phyloP scores from a whole-genome alignment of 2,329 filamentous ascomycete genomes.

The Parafenestella ontariensis region DNA sequence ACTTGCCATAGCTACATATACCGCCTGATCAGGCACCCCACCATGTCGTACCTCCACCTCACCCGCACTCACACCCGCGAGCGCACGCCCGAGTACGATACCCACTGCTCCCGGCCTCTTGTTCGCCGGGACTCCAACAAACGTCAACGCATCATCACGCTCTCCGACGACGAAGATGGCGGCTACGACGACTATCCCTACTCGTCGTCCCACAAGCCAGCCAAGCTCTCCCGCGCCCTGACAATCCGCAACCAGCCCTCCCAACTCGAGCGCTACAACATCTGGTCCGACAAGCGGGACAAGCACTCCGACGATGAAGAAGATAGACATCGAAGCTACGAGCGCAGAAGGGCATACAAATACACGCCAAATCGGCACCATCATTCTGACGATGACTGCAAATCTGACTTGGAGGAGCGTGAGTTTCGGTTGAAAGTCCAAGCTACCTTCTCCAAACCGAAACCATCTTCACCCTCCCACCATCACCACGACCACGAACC shows the following conservation, averaged over 20 bases:
- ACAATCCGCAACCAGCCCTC: conserved; percentile 35
- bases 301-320: conserved; percentile 9
- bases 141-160: conserved; percentile 27
- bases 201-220: conserved; percentile 19
- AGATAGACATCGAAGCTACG: conserved; percentile 6
- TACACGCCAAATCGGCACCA: conserved; percentile 9
- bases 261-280: conserved; percentile 43
- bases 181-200: conserved; percentile 42
- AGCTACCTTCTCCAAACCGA: conserved; percentile 27
- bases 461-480: conserved; percentile 13
- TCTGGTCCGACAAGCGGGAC: conserved; percentile 29
- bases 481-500: conserved; percentile 10
- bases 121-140: conserved; percentile 34
- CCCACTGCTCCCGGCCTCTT: conserved; percentile 24
- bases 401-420: conserved; percentile 22
- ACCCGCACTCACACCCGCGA: conserved; percentile 29
- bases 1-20: not conserved
- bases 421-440: conserved; percentile 32
- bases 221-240: conserved; percentile 33
- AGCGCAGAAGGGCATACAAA: conserved; percentile 10
- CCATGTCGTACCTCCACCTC: conserved; percentile 37
- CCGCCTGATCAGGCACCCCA: conserved; percentile 6
- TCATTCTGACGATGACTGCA: conserved; percentile 17
- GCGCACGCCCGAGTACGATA: conserved; percentile 23
- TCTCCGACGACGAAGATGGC: conserved; percentile 33